These are phyloP conservation scores for Geotrichum europaeum DNA, from an alignment of 1,139 yeast genomes.

Conservation along the genomic window DNA sequence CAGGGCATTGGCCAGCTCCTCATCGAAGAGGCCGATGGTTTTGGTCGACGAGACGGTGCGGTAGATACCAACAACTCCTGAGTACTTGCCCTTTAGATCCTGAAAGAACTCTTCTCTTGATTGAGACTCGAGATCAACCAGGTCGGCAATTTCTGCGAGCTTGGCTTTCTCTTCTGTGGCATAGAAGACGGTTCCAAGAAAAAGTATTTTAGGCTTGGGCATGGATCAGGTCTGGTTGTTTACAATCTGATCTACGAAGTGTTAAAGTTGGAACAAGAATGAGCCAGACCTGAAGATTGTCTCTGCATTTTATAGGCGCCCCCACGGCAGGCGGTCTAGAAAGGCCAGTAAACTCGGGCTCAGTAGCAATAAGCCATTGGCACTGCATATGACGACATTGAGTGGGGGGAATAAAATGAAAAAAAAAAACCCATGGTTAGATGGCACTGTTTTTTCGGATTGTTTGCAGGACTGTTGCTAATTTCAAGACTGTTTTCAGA, in stretches of 20 bases:
- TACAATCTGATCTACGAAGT: too few species aligned
- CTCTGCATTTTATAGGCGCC: not conserved
- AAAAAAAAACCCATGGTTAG: not conserved
- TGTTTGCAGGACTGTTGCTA: not conserved
- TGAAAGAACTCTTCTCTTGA: constrained; percentile 31
- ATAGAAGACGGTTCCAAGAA: constrained; percentile 24
- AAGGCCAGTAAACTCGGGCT: not conserved
- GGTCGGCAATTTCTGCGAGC: constrained; percentile 26
- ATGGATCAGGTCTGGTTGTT: not conserved
- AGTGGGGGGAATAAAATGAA: not conserved
- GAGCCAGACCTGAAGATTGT: not conserved
- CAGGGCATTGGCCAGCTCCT: constrained; percentile 54
- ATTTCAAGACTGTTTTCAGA: not conserved
- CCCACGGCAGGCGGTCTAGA: not conserved
- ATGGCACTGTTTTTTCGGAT: not conserved
- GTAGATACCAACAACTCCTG: constrained; percentile 32
- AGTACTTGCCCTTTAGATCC: constrained; percentile 31
- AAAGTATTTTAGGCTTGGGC: constrained; percentile 23
- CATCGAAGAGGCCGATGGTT: constrained; percentile 59
- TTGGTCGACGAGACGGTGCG: constrained; percentile 22
- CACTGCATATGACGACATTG: not conserved
- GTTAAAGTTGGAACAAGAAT: not conserved
- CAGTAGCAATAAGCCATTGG: not conserved
- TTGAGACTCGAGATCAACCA: constrained; percentile 17
- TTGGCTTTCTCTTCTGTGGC: constrained; percentile 25